Percentiles rank a stretch among this genome's conserved stretches.
These are phyloP conservation scores for Dendrobium nobile DNA, from an alignment of 106 monocot species.

Conservation along the genomic window DNA sequence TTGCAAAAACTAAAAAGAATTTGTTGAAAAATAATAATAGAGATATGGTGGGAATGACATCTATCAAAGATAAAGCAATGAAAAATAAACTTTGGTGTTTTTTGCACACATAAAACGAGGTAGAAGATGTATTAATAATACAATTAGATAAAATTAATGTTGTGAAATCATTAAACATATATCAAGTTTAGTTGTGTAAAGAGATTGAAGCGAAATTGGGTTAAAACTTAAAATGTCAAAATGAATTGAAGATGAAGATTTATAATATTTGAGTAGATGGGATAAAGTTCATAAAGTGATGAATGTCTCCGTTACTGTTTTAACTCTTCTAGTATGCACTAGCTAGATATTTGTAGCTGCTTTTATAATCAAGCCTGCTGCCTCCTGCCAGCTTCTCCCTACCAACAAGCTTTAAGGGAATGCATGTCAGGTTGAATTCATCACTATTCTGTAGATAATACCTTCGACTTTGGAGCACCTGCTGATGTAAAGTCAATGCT, in stretches of 20 bases:
- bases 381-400: neutral
- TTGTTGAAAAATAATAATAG: neutral
- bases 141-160: neutral
- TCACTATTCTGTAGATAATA: neutral
- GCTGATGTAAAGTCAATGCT: neutral
- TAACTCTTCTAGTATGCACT: neutral
- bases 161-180: neutral
- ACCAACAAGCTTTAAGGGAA: neutral
- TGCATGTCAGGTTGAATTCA: neutral
- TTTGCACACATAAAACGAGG: neutral
- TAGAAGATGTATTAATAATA: neutral
- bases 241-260: neutral
- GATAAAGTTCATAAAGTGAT: neutral
- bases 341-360: neutral
- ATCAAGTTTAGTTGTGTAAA: neutral
- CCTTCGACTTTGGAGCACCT: neutral
- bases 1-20: neutral
- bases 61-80: neutral
- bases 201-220: neutral
- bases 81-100: neutral
- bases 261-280: neutral
- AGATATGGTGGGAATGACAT: neutral
- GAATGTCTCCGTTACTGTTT: neutral
- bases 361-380: neutral
- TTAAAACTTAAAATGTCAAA: neutral